These are phyloP conservation scores for Fusarium newnesense DNA, from an alignment of 2,329 filamentous ascomycete species.

Conservation along the genomic window DNA sequence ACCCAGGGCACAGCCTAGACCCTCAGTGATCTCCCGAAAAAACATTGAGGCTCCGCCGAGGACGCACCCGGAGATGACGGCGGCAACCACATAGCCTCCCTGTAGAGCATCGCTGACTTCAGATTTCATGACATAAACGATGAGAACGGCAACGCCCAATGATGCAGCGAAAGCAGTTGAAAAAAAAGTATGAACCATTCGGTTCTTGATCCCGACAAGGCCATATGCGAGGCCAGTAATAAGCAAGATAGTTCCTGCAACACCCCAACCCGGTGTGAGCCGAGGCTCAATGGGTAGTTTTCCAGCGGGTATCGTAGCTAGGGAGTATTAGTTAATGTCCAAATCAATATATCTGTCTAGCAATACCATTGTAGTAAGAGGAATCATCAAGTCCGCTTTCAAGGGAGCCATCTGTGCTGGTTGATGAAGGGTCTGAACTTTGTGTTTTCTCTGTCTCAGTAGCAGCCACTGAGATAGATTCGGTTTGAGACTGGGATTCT, in stretches of 20 bases:
- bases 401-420: constrained; percentile 27
- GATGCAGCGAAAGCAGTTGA: constrained; percentile 79
- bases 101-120: constrained; percentile 81
- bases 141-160: constrained; percentile 81
- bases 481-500: constrained; percentile 8
- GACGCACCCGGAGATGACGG: constrained; percentile 75
- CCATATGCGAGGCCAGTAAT: constrained; percentile 75
- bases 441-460: constrained; percentile 26
- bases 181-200: constrained; percentile 81
- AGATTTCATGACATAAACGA: constrained; percentile 87
- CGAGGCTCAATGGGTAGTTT: constrained; percentile 76
- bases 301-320: constrained; percentile 60
- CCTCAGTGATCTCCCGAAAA: constrained; percentile 84
- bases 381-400: constrained; percentile 43
- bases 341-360: neutral
- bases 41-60: constrained; percentile 80
- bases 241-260: constrained; percentile 82
- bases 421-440: constrained; percentile 28
- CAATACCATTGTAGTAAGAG: constrained; percentile 50
- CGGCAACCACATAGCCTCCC: constrained; percentile 86
- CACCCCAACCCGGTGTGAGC: constrained; percentile 83
- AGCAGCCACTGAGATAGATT: constrained; percentile 20
- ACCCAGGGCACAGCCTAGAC: constrained; percentile 85
- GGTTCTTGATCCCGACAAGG: constrained; percentile 84
- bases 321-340: neutral